A percentile compares a stretch with the other conserved stretches of the same genome.
These are phyloP conservation scores for Erodium moschatum DNA, from an alignment of 441 rosid genomes.

Conservation along the genomic window DNA sequence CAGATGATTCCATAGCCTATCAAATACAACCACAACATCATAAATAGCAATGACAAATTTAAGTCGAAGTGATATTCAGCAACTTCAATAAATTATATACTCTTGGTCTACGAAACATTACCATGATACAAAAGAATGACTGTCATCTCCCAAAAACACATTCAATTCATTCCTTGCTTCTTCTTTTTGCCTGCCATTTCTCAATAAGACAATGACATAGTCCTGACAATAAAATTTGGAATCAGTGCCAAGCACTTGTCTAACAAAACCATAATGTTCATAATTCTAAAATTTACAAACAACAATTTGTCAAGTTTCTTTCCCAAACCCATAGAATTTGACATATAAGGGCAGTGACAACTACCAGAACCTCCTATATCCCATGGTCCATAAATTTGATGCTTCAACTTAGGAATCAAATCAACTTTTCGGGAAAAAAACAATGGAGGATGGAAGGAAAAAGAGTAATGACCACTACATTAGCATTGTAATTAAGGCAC, in stretches of 20 bases:
- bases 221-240: slow-evolving; percentile 50
- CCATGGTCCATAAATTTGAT: no score
- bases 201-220: slow-evolving; percentile 81
- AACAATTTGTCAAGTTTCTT: background rate
- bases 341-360: background rate
- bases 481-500: background rate
- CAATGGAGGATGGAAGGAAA: background rate
- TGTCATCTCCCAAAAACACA: slow-evolving; percentile 88
- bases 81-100: background rate
- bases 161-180: slow-evolving; percentile 79
- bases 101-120: slow-evolving; percentile 24
- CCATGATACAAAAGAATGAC: slow-evolving; percentile 81
- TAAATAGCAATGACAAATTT: slow-evolving; percentile 1
- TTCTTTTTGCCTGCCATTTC: slow-evolving; percentile 76
- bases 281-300: background rate
- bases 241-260: background rate
- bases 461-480: background rate
- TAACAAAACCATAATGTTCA: background rate
- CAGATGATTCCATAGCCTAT: slow-evolving; percentile 96
- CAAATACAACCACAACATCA: background rate
- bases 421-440: background rate
- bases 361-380: background rate
- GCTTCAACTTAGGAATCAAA: background rate
- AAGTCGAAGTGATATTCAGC: background rate
- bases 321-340: background rate